Evolutionary conservation across 1,284 basidiomycete genomes (phyloP).

Genomic region (Pterulicium gracile): DNA sequence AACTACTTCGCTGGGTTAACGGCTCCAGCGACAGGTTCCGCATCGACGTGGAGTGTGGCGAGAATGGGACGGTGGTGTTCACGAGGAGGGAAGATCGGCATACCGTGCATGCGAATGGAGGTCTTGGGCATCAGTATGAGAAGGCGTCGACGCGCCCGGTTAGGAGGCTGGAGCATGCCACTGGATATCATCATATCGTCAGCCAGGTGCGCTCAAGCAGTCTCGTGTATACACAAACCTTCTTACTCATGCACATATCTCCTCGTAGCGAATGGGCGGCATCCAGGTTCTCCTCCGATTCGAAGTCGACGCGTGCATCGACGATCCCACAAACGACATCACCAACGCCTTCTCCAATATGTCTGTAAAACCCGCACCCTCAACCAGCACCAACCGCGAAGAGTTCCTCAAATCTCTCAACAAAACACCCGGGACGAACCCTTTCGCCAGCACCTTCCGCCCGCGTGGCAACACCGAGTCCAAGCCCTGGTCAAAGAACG

Average conservation of each 20-base stretch:
- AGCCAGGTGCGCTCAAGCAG: no score
- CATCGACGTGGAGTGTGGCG: slow-evolving; percentile 23
- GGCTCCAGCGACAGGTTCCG: slow-evolving; percentile 18
- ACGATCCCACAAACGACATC: background rate
- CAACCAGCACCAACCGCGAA: background rate
- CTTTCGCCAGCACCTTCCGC: background rate
- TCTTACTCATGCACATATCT: background rate
- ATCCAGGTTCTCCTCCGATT: slow-evolving; percentile 21
- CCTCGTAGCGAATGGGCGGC: slow-evolving; percentile 18
- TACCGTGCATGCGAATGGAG: slow-evolving; percentile 8
- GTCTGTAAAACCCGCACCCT: background rate
- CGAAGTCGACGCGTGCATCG: slow-evolving; percentile 21
- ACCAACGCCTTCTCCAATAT: background rate
- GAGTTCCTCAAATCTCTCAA: background rate
- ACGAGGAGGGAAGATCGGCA: slow-evolving; percentile 17
- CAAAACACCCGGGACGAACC: background rate
- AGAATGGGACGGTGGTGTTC: slow-evolving; percentile 19
- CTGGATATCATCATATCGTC: slow-evolving; percentile 25
- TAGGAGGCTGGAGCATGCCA: slow-evolving; percentile 19
- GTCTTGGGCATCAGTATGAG: slow-evolving; percentile 24
- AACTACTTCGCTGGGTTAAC: slow-evolving; percentile 20
- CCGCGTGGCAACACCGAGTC: slow-evolving; percentile 1
- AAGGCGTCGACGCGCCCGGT: slow-evolving; percentile 17
- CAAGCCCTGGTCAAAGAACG: background rate
- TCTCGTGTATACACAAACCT: slow-evolving; percentile 1